A percentile compares a stretch with the other conserved stretches of the same genome.
These are phyloP conservation scores for Bruguiera parviflora DNA, from an alignment of 345 rosid genomes.

Conservation along the genomic window DNA sequence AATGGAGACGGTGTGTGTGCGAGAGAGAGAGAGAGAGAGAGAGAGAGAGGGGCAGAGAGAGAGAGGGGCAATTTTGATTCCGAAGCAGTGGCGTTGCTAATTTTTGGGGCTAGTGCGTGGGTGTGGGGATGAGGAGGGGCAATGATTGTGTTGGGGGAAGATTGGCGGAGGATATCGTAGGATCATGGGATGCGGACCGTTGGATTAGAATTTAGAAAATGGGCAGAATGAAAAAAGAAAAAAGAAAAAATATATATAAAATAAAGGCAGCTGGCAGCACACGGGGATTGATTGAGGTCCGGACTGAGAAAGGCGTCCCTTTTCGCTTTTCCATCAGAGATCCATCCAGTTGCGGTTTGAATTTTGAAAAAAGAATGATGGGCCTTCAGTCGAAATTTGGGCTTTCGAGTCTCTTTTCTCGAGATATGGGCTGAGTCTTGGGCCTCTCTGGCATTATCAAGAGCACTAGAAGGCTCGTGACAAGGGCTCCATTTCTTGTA, in stretches of 20 bases:
- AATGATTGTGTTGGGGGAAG: slow-evolving; percentile 50
- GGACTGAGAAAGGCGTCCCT: neutral
- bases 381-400: too few relatives aligned
- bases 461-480: too few relatives aligned
- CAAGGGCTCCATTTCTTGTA: too few relatives aligned
- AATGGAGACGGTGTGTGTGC: neutral
- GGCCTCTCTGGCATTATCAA: too few relatives aligned
- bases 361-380: slow-evolving; percentile 4
- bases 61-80: neutral
- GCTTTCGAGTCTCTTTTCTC: too few relatives aligned
- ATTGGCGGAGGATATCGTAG: slow-evolving; percentile 14
- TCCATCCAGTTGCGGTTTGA: neutral
- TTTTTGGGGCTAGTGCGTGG: slow-evolving; percentile 12
- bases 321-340: neutral
- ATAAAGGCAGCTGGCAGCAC: slow-evolving; percentile 30
- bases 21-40: neutral
- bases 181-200: slow-evolving; percentile 43
- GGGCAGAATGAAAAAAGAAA: neutral
- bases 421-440: too few relatives aligned
- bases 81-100: slow-evolving; percentile 19
- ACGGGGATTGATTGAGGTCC: slow-evolving; percentile 18
- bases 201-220: slow-evolving; percentile 26
- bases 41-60: neutral
- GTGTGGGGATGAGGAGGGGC: slow-evolving; percentile 22
- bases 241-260: neutral